Evolutionary conservation across 163 green algal species (phyloP).

Genomic region (Scenedesmus sp.): DNA sequence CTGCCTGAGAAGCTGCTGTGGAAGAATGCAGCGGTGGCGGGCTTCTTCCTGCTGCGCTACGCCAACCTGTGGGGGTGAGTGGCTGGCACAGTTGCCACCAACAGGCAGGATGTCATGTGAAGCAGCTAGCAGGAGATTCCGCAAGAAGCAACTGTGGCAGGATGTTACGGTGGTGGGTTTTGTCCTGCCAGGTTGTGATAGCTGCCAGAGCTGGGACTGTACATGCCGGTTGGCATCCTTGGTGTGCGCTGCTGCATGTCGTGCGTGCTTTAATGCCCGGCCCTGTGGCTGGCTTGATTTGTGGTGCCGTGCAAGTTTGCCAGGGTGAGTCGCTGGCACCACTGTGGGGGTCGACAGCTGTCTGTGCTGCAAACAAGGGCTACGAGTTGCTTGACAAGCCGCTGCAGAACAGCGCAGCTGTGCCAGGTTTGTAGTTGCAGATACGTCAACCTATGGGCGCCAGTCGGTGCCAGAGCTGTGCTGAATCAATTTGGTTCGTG

Average conservation of each 20-base stretch:
- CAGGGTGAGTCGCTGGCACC: no score
- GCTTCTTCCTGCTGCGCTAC: constrained; percentile 90
- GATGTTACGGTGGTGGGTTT: background rate
- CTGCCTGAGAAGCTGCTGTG: constrained; percentile 88
- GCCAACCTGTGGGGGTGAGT: constrained; percentile 56
- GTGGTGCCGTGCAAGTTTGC: no score
- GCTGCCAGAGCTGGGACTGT: background rate
- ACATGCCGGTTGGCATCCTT: background rate
- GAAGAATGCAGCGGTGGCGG: constrained; percentile 73
- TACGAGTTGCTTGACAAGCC: no score
- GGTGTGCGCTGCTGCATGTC: background rate
- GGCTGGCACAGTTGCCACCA: background rate
- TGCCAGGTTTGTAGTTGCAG: no score
- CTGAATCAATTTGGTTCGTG: no score
- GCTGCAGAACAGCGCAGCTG: constrained; percentile 58
- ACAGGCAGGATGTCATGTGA: no score
- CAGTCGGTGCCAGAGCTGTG: no score
- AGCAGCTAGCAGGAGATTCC: background rate
- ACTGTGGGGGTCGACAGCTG: no score
- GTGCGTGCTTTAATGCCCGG: no score
- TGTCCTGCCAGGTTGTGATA: background rate
- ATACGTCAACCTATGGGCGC: no score
- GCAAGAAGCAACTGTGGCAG: background rate
- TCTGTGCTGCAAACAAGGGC: no score
- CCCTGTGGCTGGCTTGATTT: no score